Evolutionary conservation across 2,329 filamentous ascomycete genomes (phyloP).

Genomic region (Trichophyton equinum): DNA sequence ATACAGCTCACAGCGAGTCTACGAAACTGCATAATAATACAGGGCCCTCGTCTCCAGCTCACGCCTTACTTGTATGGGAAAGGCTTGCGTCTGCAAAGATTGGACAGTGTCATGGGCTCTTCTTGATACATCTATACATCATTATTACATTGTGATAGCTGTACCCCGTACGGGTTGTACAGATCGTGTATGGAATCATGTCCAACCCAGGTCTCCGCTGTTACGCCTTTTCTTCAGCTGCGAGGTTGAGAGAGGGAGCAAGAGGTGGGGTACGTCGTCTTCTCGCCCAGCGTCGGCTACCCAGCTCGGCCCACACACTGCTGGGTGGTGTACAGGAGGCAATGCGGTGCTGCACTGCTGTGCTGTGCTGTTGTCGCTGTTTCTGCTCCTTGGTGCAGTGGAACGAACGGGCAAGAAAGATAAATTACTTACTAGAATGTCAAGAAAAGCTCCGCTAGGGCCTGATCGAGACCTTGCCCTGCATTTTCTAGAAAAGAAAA

Average conservation of each 20-base stretch:
- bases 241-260: background rate
- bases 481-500: background rate
- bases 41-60: background rate
- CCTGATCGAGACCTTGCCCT: background rate
- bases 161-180: background rate
- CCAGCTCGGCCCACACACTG: background rate
- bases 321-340: background rate
- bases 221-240: background rate
- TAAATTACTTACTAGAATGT: background rate
- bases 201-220: background rate
- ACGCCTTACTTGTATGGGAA: background rate
- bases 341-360: background rate
- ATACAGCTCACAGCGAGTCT: background rate
- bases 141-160: background rate
- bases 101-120: too few species aligned
- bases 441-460: constrained; percentile 1
- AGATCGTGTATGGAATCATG: background rate
- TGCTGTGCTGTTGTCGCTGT: background rate
- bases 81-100: background rate
- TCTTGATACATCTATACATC: background rate
- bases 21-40: background rate
- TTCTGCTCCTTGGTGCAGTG: background rate
- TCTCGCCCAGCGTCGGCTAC: background rate
- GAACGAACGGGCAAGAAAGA: background rate
- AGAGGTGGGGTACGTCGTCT: background rate